A percentile compares a stretch with the other conserved stretches of the same genome.
Evolutionary conservation across 371 early-diverging fungal species (phyloP).

Genomic region (Zopfochytrium polystomum): DNA sequence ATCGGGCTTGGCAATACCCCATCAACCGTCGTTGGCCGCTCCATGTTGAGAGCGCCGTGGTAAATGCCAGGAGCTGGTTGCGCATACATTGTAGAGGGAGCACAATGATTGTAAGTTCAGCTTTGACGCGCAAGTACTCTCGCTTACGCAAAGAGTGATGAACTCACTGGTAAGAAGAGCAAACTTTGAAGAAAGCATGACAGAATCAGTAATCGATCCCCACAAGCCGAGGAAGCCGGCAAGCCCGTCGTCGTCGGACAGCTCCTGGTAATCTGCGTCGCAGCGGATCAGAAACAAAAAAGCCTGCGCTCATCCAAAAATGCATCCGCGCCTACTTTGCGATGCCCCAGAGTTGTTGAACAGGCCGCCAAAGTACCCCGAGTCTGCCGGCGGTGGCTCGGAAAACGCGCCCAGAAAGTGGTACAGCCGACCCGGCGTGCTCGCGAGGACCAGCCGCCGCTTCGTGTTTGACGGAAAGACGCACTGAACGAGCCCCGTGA

Average conservation of each 20-base stretch:
- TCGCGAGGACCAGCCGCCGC: slow-evolving; percentile 72
- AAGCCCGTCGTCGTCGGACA: slow-evolving; percentile 50
- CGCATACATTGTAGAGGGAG: no score
- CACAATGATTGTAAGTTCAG: no score
- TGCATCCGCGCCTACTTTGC: not conserved
- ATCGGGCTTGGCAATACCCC: not conserved
- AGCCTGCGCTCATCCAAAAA: no score
- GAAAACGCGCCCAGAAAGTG: slow-evolving; percentile 68
- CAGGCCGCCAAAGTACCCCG: slow-evolving; percentile 57
- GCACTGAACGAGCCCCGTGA: slow-evolving; percentile 77
- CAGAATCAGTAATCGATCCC: not conserved
- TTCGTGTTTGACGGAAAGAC: slow-evolving; percentile 66
- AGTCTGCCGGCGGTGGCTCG: slow-evolving; percentile 19
- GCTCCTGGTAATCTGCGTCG: slow-evolving; percentile 67
- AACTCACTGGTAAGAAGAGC: not conserved
- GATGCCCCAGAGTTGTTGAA: slow-evolving; percentile 49
- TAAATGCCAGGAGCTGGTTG: no score
- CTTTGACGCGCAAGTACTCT: no score
- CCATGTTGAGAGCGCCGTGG: not conserved
- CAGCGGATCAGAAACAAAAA: no score
- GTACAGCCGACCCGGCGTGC: slow-evolving; percentile 78
- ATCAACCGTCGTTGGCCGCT: not conserved
- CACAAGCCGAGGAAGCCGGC: not conserved
- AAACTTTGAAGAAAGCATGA: not conserved
- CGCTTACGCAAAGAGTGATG: no score